A percentile compares a stretch with the other conserved stretches of the same genome.
Evolutionary conservation across 106 monocot species (phyloP).

Genomic region (Apostasia ramifera): DNA sequence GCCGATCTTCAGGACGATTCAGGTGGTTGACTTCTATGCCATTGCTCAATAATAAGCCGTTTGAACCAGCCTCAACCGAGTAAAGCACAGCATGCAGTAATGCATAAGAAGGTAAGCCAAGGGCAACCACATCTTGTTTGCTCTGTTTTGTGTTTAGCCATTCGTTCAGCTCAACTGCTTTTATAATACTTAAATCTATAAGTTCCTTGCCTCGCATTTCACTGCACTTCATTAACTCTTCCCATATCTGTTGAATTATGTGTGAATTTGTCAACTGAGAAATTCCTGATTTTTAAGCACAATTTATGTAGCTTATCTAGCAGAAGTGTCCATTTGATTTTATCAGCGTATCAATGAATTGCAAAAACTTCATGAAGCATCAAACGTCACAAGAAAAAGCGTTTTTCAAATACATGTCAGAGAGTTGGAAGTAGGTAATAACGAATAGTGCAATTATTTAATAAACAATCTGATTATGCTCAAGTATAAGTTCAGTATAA

Average conservation of each 20-base stretch:
- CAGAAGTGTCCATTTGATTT: too few species aligned
- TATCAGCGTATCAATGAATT: too few species aligned
- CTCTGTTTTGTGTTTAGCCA: constrained; percentile 60
- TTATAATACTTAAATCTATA: constrained; percentile 48
- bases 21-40: constrained; percentile 55
- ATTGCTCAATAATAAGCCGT: constrained; percentile 44
- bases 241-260: constrained; percentile 69
- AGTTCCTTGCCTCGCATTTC: constrained; percentile 67
- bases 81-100: constrained; percentile 31
- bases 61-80: constrained; percentile 57
- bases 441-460: too few species aligned
- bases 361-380: too few species aligned
- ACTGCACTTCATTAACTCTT: constrained; percentile 52
- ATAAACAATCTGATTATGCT: too few species aligned
- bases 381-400: too few species aligned
- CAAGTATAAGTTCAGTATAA: too few species aligned
- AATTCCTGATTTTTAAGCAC: too few species aligned
- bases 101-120: constrained; percentile 61
- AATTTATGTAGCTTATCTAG: too few species aligned
- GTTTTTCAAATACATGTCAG: too few species aligned
- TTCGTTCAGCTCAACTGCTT: constrained; percentile 40
- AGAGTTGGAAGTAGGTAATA: too few species aligned
- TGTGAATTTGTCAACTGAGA: not conserved
- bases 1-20: constrained; percentile 69
- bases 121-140: constrained; percentile 41